Conservation (phyloP, 352 stramenopile genomes). For the Phytophthora chlamydospora region DNA sequence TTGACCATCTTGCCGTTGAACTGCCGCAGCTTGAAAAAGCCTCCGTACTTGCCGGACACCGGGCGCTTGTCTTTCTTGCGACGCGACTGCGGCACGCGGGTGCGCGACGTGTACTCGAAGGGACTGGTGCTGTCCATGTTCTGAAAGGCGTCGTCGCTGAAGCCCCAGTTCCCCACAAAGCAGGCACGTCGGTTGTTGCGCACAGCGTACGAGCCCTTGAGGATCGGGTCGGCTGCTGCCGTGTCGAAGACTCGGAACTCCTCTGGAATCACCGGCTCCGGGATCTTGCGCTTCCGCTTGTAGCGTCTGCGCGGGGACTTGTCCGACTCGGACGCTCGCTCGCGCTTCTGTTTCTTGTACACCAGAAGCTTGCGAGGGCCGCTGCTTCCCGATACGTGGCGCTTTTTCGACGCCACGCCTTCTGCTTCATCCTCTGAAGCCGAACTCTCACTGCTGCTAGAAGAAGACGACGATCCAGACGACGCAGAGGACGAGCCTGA, state of each 20-base stretch:
- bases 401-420: conserved; percentile 13
- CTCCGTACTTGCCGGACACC: conserved; percentile 70
- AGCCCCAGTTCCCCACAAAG: conserved; percentile 68
- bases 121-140: conserved; percentile 48
- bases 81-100: conserved; percentile 40
- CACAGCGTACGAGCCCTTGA: conserved; percentile 60
- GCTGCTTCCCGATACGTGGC: conserved; percentile 13
- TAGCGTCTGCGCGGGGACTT: conserved; percentile 5
- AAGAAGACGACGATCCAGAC: conserved; percentile 28
- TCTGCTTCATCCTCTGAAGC: conserved; percentile 28
- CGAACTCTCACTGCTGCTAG: conserved; percentile 35
- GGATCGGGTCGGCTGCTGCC: conserved; percentile 53
- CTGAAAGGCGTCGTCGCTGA: conserved; percentile 62
- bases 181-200: conserved; percentile 47
- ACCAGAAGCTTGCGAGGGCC: conserved; percentile 28
- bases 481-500: conserved; percentile 26
- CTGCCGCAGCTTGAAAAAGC: conserved; percentile 78
- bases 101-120: conserved; percentile 69
- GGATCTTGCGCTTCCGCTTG: conserved; percentile 33
- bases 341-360: conserved; percentile 32
- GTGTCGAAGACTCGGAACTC: conserved; percentile 60
- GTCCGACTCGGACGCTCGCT: conserved; percentile 7
- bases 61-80: conserved; percentile 51
- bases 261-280: conserved; percentile 29
- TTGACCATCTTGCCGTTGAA: conserved; percentile 64